Conservation (phyloP, 208 protist genomes). For the Leishmania arabica region DNA sequence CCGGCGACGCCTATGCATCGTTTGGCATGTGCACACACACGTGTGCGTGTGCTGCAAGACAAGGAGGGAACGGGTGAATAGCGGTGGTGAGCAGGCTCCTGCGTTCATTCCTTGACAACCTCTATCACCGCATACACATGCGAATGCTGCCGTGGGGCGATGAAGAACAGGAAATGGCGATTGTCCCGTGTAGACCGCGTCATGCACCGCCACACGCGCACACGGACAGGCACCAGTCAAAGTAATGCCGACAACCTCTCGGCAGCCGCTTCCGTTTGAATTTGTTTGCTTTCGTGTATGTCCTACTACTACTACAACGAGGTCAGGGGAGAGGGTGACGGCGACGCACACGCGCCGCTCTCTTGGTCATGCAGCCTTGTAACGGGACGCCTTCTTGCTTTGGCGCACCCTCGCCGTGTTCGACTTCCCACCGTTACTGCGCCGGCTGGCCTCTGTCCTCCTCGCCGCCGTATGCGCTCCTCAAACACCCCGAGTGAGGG, state of each 20-base stretch:
- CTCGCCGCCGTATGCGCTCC: not conserved
- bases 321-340: not conserved
- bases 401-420: not conserved
- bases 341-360: not conserved
- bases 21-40: not conserved
- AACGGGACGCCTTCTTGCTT: not conserved
- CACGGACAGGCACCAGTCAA: not conserved
- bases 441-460: not conserved
- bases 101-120: not conserved
- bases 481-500: not conserved
- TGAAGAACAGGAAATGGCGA: not conserved
- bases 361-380: not conserved
- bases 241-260: not conserved
- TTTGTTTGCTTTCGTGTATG: not conserved
- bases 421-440: not conserved
- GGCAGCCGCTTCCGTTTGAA: not conserved
- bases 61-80: not conserved
- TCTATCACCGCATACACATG: not conserved
- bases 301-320: constrained; percentile 8
- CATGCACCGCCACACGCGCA: not conserved
- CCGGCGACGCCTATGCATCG: not conserved
- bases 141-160: not conserved
- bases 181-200: not conserved
- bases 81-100: not conserved
- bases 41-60: not conserved